Evolutionary conservation across 495 filamentous ascomycete species (phyloP).

Genomic region (Gamarada debralockiae): DNA sequence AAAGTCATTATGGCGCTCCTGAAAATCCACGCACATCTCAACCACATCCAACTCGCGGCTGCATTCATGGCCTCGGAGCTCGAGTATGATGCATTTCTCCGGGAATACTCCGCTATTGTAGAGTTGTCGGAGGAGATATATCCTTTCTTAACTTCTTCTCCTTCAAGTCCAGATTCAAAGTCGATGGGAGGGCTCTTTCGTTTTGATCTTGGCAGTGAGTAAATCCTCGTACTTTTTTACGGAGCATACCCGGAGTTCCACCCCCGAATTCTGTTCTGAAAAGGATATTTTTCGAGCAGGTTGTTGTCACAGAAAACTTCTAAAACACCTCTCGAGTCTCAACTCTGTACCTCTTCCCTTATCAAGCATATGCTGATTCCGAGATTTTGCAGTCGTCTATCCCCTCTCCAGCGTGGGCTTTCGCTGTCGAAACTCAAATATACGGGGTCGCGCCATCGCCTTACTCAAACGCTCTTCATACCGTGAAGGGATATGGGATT

Average conservation of each 20-base stretch:
- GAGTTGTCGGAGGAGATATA: not conserved
- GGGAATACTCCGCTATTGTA: constrained; percentile 7
- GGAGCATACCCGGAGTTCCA: too few species aligned
- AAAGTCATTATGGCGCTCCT: constrained; percentile 2
- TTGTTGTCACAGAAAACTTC: too few species aligned
- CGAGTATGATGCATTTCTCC: constrained; percentile 9
- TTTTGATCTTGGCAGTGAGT: too few species aligned
- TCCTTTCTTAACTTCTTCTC: not conserved
- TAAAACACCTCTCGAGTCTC: too few species aligned
- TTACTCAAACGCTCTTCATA: not conserved
- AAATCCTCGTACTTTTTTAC: too few species aligned
- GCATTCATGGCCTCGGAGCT: constrained; percentile 2
- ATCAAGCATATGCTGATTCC: too few species aligned
- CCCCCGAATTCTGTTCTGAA: too few species aligned
- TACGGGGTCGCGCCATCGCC: not conserved
- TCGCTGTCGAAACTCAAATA: constrained; percentile 2
- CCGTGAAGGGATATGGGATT: constrained; percentile 43
- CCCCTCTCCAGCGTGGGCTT: constrained; percentile 13
- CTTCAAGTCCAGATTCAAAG: too few species aligned
- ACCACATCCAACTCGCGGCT: constrained; percentile 4
- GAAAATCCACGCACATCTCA: constrained; percentile 2
- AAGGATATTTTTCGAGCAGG: too few species aligned
- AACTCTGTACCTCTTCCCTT: too few species aligned
- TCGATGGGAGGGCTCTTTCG: too few species aligned
- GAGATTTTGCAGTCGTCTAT: too few species aligned